Evolutionary conservation across 139 green algal genomes (phyloP).

Genomic region (Chlamydomonas sphaeroides): DNA sequence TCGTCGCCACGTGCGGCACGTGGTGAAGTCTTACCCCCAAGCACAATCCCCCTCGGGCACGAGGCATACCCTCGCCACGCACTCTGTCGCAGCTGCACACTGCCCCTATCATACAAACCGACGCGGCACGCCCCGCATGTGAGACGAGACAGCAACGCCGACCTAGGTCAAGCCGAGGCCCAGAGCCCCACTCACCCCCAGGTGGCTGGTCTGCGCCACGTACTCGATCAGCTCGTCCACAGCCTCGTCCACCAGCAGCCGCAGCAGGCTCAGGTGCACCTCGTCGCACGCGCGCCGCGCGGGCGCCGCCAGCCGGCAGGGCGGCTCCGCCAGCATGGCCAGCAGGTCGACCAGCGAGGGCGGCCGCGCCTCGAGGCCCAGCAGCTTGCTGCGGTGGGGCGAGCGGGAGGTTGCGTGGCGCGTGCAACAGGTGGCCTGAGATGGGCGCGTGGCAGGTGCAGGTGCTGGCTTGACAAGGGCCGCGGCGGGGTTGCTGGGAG

Average conservation of each 20-base stretch:
- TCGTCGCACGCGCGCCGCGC: conserved; percentile 36
- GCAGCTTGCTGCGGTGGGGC: conserved; percentile 30
- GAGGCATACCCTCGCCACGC: too few relatives aligned
- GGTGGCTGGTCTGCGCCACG: background rate
- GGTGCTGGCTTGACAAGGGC: too few relatives aligned
- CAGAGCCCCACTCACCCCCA: conserved; percentile 4
- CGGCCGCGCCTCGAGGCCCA: conserved; percentile 50
- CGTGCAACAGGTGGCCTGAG: too few relatives aligned
- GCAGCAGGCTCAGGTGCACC: conserved; percentile 54
- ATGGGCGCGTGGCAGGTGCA: too few relatives aligned
- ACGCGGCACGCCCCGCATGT: too few relatives aligned
- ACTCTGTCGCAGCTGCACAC: background rate
- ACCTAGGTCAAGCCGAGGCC: too few relatives aligned
- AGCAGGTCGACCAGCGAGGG: conserved; percentile 34
- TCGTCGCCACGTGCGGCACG: too few relatives aligned
- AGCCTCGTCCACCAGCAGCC: conserved; percentile 59
- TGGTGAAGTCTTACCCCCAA: too few relatives aligned
- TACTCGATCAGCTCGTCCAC: conserved; percentile 43
- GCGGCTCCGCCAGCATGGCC: conserved; percentile 9
- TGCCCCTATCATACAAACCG: too few relatives aligned
- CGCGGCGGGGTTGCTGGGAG: too few relatives aligned
- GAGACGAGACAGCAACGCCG: too few relatives aligned
- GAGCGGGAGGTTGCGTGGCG: background rate
- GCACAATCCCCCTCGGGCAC: too few relatives aligned
- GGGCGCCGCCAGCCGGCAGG: background rate